Base-by-base conservation (phyloP, 176 grass and related monocot genomes). In the Cymbopogon citratus region DNA sequence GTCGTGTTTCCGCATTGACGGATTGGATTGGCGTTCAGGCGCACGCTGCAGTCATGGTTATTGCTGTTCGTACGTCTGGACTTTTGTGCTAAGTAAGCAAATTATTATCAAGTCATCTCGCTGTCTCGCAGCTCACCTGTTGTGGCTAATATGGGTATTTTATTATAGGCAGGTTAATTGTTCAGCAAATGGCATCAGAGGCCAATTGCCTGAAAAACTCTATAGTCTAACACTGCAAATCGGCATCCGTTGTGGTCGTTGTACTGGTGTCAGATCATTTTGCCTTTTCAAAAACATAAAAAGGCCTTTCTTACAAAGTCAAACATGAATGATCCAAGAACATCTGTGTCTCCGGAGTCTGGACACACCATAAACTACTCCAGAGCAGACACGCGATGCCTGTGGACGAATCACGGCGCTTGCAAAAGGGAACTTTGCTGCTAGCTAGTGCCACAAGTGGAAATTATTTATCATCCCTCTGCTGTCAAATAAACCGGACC, bases 391-490 rank as follows among this genome's bases (percentile, higher is more conserved):
- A 12, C 39, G 33, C 48, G 13, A 21, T 26, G 24, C 48, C 19
- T 6, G 34, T 44, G 24, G 26, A 3, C 27, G 63, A 70, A 76
- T 77, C 72, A 23, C 35, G 46, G 12, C 25, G 68, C 63, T 70
- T 52, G 82, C 87, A 75, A 80, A 88, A 23, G 57, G 46, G 75
- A 74, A 84, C 48, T 84, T 59, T 59, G 54, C 54, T 59, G n/a
- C 52, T 73, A 49, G 80, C 74, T 57, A 13, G 2, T 35, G 41
- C 25, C 49, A 4, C 76, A 74, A 80, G 25, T 86, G 77, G 77
- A 40, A 49, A 36, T 68, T 49, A 38, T 41, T n/a, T 46, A 11
- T 0, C 8, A 8, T 23, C 16, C 5, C 23, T 8, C n/a, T 69
- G 35, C 12, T 6, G 21, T 67, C 31, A 78, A 74, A 52, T 21